These are phyloP conservation scores for Magnaporthales sp. DNA, from an alignment of 2,329 filamentous ascomycete species.

Conservation along the genomic window DNA sequence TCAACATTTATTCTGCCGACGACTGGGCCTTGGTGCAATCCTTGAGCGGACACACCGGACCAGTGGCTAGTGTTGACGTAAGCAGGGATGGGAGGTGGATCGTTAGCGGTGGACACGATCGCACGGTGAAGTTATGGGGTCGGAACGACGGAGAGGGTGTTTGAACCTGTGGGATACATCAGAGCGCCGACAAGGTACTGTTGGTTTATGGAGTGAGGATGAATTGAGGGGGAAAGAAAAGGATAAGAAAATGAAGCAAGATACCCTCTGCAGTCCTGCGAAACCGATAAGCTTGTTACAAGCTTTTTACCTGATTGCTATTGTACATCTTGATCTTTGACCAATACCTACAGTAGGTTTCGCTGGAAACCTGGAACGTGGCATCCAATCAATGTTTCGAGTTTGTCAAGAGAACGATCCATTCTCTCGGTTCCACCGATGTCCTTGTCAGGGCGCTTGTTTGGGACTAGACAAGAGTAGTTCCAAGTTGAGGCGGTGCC, in stretches of 20 bases:
- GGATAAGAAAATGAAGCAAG: neutral
- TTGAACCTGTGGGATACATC: conserved; percentile 4
- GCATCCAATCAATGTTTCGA: neutral
- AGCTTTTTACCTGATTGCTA: too few relatives aligned
- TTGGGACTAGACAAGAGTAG: neutral
- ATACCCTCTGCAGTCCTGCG: neutral
- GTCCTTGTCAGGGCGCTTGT: neutral
- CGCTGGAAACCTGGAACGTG: neutral
- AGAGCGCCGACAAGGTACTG: neutral
- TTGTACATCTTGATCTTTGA: neutral
- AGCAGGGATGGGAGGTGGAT: conserved; percentile 85
- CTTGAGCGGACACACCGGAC: conserved; percentile 82
- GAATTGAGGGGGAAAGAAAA: neutral
- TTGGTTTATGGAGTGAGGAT: neutral
- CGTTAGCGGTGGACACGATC: conserved; percentile 86
- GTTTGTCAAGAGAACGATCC: neutral
- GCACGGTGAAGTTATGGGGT: conserved; percentile 94
- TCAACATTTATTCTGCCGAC: conserved; percentile 93
- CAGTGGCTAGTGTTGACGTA: conserved; percentile 84
- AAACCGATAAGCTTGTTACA: neutral
- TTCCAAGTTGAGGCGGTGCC: neutral
- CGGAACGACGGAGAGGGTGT: conserved; percentile 58
- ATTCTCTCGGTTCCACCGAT: neutral
- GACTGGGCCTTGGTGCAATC: conserved; percentile 90
- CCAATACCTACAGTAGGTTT: neutral